These are phyloP conservation scores for Trichoderma atrobrunneum DNA, from an alignment of 2,329 filamentous ascomycete genomes.

Conservation along the genomic window DNA sequence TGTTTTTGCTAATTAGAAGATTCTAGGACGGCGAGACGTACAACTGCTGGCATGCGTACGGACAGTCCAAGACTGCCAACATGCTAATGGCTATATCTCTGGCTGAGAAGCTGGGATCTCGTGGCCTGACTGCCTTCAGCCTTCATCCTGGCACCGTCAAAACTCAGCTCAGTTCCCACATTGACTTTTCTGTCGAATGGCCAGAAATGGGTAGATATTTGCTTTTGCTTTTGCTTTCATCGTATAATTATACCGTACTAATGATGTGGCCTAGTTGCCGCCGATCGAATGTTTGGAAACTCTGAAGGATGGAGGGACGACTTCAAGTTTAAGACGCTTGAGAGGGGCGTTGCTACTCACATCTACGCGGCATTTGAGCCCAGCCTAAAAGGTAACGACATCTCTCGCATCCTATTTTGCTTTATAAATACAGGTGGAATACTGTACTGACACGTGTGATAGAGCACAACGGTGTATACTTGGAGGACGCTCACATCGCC, in stretches of 20 bases:
- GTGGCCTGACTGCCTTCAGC: constrained; percentile 33
- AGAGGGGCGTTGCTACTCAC: not conserved
- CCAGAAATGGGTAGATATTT: not conserved
- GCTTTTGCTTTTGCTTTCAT: accelerated
- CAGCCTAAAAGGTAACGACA: not conserved
- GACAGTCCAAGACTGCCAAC: constrained; percentile 12
- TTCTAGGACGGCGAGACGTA: constrained; percentile 8
- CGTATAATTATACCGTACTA: not conserved
- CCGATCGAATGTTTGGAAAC: not conserved
- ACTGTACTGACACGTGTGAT: not conserved
- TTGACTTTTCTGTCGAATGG: constrained; percentile 21
- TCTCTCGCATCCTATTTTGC: not conserved
- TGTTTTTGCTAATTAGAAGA: not conserved
- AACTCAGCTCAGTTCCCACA: constrained; percentile 26
- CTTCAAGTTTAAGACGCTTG: not conserved
- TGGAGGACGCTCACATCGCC: not conserved
- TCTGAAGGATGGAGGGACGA: not conserved
- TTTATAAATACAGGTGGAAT: not conserved
- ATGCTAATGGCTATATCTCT: constrained; percentile 26
- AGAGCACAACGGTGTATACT: constrained; percentile 1
- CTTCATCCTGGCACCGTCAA: constrained; percentile 35
- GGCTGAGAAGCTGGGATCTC: constrained; percentile 32
- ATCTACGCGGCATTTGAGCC: constrained; percentile 14
- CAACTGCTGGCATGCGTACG: constrained; percentile 5
- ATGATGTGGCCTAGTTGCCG: not conserved